A percentile compares a stretch with the other conserved stretches of the same genome.
phyloP scores from a whole-genome alignment of 2,329 filamentous ascomycete species.

The Neofusicoccum ribis region DNA sequence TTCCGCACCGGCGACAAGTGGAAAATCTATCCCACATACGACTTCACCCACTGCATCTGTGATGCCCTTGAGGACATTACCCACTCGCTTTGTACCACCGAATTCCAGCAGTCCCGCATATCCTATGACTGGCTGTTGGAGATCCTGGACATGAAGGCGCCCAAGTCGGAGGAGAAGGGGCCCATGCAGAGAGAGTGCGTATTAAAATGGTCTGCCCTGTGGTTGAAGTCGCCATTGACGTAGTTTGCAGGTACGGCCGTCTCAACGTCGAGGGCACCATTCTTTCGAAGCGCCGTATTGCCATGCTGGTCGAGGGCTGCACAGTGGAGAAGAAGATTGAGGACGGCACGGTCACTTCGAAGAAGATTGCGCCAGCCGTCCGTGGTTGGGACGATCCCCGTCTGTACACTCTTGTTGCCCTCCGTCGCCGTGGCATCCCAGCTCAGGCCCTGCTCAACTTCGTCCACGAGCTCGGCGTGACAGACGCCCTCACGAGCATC shows the following conservation, averaged over 20 bases:
- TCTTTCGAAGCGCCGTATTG: slow-evolving; percentile 81
- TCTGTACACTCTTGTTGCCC: slow-evolving; percentile 81
- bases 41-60: slow-evolving; percentile 86
- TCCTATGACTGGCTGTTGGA: slow-evolving; percentile 92
- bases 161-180: slow-evolving; percentile 50
- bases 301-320: slow-evolving; percentile 72
- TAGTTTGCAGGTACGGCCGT: slow-evolving; percentile 54
- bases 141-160: slow-evolving; percentile 77
- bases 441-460: slow-evolving; percentile 87
- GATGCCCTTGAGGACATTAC: slow-evolving; percentile 92
- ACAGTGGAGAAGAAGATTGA: slow-evolving; percentile 46
- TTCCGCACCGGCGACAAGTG: slow-evolving; percentile 79
- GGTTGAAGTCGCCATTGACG: slow-evolving; percentile 21
- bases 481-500: slow-evolving; percentile 76
- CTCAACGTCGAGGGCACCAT: slow-evolving; percentile 82
- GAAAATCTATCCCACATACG: slow-evolving; percentile 94
- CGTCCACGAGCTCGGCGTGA: slow-evolving; percentile 87
- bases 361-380: slow-evolving; percentile 57
- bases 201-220: slow-evolving; percentile 32
- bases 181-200: slow-evolving; percentile 84
- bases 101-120: slow-evolving; percentile 80
- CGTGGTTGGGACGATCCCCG: slow-evolving; percentile 89
- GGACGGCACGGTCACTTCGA: slow-evolving; percentile 42
- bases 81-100: slow-evolving; percentile 89
- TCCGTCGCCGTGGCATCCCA: slow-evolving; percentile 81